phyloP scores from a whole-genome alignment of 768 basidiomycete genomes.

The Russula griseocarnosa region DNA sequence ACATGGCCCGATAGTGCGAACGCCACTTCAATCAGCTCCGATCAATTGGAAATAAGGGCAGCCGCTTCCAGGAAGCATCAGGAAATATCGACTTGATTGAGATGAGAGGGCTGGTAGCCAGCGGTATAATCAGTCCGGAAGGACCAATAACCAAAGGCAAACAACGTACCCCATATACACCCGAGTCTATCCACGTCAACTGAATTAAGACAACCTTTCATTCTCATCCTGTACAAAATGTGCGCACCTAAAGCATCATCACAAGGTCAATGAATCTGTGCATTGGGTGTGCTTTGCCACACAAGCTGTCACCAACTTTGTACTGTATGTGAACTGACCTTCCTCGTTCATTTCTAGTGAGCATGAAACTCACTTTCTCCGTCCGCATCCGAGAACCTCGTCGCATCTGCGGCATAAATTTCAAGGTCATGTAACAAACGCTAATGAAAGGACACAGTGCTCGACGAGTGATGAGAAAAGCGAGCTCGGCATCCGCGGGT shows the following conservation, averaged over 20 bases:
- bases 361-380: not conserved
- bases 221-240: constrained; percentile 3
- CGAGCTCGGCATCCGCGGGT: constrained; percentile 17
- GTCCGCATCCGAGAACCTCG: constrained; percentile 6
- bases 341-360: constrained; percentile 21
- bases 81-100: too few relatives aligned
- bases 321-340: constrained; percentile 13
- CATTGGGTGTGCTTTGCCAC: constrained; percentile 13
- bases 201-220: constrained; percentile 9
- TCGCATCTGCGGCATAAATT: constrained; percentile 10
- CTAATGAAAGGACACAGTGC: constrained; percentile 24
- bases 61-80: too few relatives aligned
- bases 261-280: constrained; percentile 24
- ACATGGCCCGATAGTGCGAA: too few relatives aligned
- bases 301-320: constrained; percentile 3
- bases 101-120: too few relatives aligned
- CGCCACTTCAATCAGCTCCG: too few relatives aligned
- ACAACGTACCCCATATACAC: not conserved
- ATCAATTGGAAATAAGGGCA: too few relatives aligned
- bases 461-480: constrained; percentile 16
- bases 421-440: constrained; percentile 19
- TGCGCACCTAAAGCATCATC: constrained; percentile 14
- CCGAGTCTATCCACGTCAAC: constrained; percentile 19
- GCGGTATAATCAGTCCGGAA: not conserved
- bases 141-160: not conserved